phyloP scores from a whole-genome alignment of 2,329 filamentous ascomycete genomes.

The Seiridium unicorne region DNA sequence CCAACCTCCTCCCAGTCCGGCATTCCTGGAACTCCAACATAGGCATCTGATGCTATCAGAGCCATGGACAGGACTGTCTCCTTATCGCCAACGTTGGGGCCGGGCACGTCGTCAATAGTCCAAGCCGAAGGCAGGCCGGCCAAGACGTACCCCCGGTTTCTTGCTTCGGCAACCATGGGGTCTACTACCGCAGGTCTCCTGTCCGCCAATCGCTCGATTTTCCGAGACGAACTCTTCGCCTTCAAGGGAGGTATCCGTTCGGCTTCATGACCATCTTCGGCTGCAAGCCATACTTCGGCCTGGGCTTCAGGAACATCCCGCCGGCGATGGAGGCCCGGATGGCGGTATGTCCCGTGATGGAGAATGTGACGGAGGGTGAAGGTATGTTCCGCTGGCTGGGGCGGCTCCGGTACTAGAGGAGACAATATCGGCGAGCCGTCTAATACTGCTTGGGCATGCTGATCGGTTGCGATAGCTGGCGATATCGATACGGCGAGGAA shows the following conservation, averaged over 20 bases:
- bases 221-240: constrained; percentile 62
- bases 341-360: constrained; percentile 80
- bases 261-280: constrained; percentile 55
- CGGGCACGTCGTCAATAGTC: constrained; percentile 75
- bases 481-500: constrained; percentile 61
- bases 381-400: constrained; percentile 51
- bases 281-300: constrained; percentile 60
- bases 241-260: constrained; percentile 52
- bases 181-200: constrained; percentile 75
- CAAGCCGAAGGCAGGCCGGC: constrained; percentile 73
- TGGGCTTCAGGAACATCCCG: constrained; percentile 64
- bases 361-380: constrained; percentile 82
- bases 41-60: constrained; percentile 86
- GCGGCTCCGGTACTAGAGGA: constrained; percentile 39
- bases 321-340: constrained; percentile 75
- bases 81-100: constrained; percentile 83
- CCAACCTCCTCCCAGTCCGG: constrained; percentile 84
- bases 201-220: constrained; percentile 80
- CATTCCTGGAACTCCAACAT: constrained; percentile 69
- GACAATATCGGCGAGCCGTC: constrained; percentile 40
- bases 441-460: constrained; percentile 39
- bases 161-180: constrained; percentile 70
- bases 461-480: constrained; percentile 32
- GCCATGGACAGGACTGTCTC: constrained; percentile 81
- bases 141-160: constrained; percentile 65